A percentile compares a stretch with the other conserved stretches of the same genome.
These are phyloP conservation scores for Penicillium sp. DNA, from an alignment of 2,329 filamentous ascomycete genomes.

Conservation along the genomic window DNA sequence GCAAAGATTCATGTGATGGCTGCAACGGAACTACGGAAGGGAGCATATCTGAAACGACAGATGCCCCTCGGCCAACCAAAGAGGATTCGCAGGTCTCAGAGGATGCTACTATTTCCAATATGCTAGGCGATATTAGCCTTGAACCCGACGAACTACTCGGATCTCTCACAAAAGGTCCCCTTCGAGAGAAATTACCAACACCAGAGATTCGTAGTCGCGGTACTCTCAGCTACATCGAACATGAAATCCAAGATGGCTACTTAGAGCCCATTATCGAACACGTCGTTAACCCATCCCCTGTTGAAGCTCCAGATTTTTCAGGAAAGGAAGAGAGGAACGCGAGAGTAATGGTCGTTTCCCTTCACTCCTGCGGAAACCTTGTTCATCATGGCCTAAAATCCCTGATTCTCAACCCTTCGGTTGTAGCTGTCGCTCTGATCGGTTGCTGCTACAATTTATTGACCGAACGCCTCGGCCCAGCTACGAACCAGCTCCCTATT, in stretches of 20 bases:
- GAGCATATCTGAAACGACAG: background rate
- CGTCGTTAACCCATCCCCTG: constrained; percentile 23
- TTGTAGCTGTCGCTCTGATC: constrained; percentile 87
- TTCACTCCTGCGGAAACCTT: constrained; percentile 97
- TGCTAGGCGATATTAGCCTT: constrained; percentile 36
- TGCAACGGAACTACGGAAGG: constrained; percentile 4
- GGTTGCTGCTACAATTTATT: constrained; percentile 98
- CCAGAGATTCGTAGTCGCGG: constrained; percentile 26
- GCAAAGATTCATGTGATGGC: constrained; percentile 4
- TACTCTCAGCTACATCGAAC: constrained; percentile 42
- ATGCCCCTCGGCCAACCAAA: background rate
- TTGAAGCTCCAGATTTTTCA: background rate
- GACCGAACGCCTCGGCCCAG: constrained; percentile 83
- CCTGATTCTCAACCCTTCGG: constrained; percentile 76
- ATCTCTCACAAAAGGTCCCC: constrained; percentile 1
- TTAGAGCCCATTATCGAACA: constrained; percentile 37
- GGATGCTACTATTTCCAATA: constrained; percentile 28
- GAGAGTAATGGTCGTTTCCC: constrained; percentile 79
- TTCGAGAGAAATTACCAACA: constrained; percentile 7
- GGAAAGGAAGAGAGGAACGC: constrained; percentile 15
- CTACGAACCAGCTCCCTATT: constrained; percentile 78
- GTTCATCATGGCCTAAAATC: constrained; percentile 93
- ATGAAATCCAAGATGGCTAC: constrained; percentile 43
- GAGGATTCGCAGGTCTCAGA: constrained; percentile 4
- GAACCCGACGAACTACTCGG: constrained; percentile 29